Base-by-base conservation (phyloP, 805 yeast species). In the Zygoascus flipseniorum region DNA sequence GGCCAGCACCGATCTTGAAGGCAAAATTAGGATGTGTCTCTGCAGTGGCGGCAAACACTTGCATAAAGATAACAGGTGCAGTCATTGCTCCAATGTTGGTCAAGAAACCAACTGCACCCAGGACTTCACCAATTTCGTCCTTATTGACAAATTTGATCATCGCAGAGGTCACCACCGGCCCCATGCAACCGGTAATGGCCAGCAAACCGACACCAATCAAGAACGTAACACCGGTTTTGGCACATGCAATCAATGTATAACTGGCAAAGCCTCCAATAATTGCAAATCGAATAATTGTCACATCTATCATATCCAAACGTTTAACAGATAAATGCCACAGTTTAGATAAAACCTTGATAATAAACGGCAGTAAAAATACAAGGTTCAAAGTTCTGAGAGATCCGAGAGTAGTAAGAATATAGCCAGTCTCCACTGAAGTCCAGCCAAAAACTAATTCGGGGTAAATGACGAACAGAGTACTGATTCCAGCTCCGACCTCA, bases 361-460 rank as follows among this genome's bases (percentile, higher is more conserved):
- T 46, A 14, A 59, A 6, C 8, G 70, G 70, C 28, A 64, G 51
- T 1, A 63, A 13, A 10, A 58, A 47, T 13, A 56, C 52, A 18
- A 64, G 53, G 16, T 58, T 55, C 5, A 65, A 18, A 5, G 62
- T 60, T 20, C 68, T 51, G 16, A 59, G 48, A 2, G 56, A 32
- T 4, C 68, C 65, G n/a, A 52, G 35, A 28, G 59, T 23, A 4
- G 69, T 56, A 51, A 68, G 52, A 39, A 66, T 49, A 53, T 64
- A 66, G 4, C 70, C 70, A 9, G 62, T 62, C 52, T 65, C 68
- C 6, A 63, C 61, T 11, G 65, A 54, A 2, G 66, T 60, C 70
- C 69, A 67, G 19, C 60, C 57, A 54, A 65, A 67, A 48, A 54
- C 47, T 48, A 59, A 48, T 48, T 65, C 65, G 1, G 65, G 59